phyloP scores from a whole-genome alignment of 352 stramenopile species.

The Globisporangium recalcitrans region DNA sequence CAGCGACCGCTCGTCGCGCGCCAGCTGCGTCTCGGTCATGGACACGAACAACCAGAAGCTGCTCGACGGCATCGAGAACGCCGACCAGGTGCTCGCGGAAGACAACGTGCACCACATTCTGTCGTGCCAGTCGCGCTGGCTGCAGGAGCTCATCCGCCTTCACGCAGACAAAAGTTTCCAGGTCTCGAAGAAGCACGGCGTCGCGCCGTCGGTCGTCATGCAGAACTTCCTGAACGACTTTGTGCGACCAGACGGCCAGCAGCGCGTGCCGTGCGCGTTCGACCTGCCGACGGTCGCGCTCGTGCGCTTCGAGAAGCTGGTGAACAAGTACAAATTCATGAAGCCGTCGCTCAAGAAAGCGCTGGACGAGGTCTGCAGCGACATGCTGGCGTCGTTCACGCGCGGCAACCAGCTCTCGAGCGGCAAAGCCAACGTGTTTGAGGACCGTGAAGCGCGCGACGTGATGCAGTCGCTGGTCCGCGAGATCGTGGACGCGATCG shows the following conservation, averaged over 20 bases:
- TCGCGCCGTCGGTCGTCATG: slow-evolving; percentile 14
- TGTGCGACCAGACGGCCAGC: slow-evolving; percentile 8
- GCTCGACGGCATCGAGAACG: slow-evolving; percentile 36
- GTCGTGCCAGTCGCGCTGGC: slow-evolving; percentile 48
- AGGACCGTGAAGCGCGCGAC: slow-evolving; percentile 43
- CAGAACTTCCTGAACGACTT: slow-evolving; percentile 42
- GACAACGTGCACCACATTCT: slow-evolving; percentile 57
- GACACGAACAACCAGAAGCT: slow-evolving; percentile 35
- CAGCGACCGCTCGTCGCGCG: slow-evolving; percentile 15
- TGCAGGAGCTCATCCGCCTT: slow-evolving; percentile 44
- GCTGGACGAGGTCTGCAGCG: slow-evolving; percentile 54
- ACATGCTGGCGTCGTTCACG: slow-evolving; percentile 58
- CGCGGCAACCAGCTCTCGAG: slow-evolving; percentile 15
- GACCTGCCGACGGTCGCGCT: slow-evolving; percentile 44
- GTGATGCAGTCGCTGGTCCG: slow-evolving; percentile 69
- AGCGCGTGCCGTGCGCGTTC: slow-evolving; percentile 26
- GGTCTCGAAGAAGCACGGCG: slow-evolving; percentile 11
- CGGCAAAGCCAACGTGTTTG: slow-evolving; percentile 31
- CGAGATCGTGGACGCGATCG: slow-evolving; percentile 54
- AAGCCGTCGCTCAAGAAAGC: slow-evolving; percentile 57
- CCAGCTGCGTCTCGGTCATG: slow-evolving; percentile 23
- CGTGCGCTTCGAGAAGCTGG: slow-evolving; percentile 66
- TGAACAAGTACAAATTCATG: slow-evolving; percentile 51
- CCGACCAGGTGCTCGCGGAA: slow-evolving; percentile 55
- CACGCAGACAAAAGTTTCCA: slow-evolving; percentile 40